These are phyloP conservation scores for Pleurozium schreberi DNA, from an alignment of 225 moss, liverwort and hornwort species.

Conservation along the genomic window DNA sequence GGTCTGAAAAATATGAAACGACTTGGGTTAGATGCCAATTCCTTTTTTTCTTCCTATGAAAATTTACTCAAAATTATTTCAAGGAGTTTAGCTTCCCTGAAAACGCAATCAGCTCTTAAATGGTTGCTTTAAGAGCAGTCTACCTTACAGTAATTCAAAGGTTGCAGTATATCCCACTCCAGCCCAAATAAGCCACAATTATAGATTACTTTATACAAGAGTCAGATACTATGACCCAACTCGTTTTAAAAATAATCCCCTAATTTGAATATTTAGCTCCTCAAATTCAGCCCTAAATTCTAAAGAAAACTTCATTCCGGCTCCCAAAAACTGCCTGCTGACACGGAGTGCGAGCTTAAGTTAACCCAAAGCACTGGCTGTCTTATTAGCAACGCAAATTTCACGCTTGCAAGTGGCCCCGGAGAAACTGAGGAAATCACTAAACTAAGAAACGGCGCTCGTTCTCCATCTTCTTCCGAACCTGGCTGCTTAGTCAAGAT, in stretches of 20 bases:
- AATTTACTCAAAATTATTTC: no score
- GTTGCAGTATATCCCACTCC: background rate
- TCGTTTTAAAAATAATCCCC: background rate
- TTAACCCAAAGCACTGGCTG: no score
- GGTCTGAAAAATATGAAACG: no score
- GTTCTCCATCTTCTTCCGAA: background rate
- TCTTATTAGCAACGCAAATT: background rate
- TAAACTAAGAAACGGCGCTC: background rate
- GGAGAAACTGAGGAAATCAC: background rate
- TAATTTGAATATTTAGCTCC: background rate
- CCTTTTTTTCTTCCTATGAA: no score
- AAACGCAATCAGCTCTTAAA: no score
- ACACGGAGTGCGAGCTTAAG: background rate
- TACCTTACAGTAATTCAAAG: no score
- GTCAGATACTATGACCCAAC: background rate
- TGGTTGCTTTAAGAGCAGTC: no score
- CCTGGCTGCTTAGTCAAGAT: no score
- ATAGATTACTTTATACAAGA: background rate
- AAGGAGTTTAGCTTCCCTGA: no score
- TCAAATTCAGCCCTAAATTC: background rate
- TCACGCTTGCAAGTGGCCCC: background rate
- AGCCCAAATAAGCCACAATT: background rate
- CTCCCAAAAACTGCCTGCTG: background rate
- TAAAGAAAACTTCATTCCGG: background rate
- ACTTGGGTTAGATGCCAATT: no score